Percentiles rank a stretch among this genome's conserved stretches.
These are phyloP conservation scores for Darksidea phi DNA, from an alignment of 495 filamentous ascomycete genomes.

Conservation along the genomic window DNA sequence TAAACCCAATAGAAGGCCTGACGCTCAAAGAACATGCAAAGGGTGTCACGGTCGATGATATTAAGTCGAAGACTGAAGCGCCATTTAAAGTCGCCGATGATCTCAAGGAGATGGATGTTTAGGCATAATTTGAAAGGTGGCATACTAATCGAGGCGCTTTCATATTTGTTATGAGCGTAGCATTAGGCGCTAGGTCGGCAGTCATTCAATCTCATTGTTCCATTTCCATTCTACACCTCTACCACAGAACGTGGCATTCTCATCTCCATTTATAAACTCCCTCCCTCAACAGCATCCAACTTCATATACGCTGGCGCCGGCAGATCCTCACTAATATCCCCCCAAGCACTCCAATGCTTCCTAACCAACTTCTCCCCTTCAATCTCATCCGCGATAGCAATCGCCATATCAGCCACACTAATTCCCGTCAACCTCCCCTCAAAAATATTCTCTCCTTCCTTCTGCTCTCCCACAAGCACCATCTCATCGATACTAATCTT, in stretches of 20 bases:
- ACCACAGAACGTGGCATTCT: too few relatives aligned
- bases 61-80: slow-evolving; percentile 57
- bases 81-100: slow-evolving; percentile 52
- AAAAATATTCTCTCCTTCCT: slow-evolving; percentile 25
- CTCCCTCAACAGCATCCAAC: slow-evolving; percentile 20
- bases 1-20: slow-evolving; percentile 68
- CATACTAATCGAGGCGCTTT: too few relatives aligned
- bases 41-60: slow-evolving; percentile 53
- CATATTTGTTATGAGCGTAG: too few relatives aligned
- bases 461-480: slow-evolving; percentile 28
- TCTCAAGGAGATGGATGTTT: slow-evolving; percentile 49
- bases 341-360: slow-evolving; percentile 39
- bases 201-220: too few relatives aligned
- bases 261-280: neutral
- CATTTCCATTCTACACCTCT: too few relatives aligned
- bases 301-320: slow-evolving; percentile 26
- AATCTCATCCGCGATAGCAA: slow-evolving; percentile 40
- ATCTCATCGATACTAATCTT: slow-evolving; percentile 34
- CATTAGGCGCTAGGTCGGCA: too few relatives aligned
- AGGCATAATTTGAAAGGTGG: neutral
- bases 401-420: slow-evolving; percentile 36
- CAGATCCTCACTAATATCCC: slow-evolving; percentile 29
- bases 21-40: slow-evolving; percentile 66
- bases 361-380: slow-evolving; percentile 35
- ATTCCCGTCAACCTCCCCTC: slow-evolving; percentile 38